These are phyloP conservation scores for Pseudogymnoascus sp. DNA, from an alignment of 2,329 filamentous ascomycete species.

Conservation along the genomic window DNA sequence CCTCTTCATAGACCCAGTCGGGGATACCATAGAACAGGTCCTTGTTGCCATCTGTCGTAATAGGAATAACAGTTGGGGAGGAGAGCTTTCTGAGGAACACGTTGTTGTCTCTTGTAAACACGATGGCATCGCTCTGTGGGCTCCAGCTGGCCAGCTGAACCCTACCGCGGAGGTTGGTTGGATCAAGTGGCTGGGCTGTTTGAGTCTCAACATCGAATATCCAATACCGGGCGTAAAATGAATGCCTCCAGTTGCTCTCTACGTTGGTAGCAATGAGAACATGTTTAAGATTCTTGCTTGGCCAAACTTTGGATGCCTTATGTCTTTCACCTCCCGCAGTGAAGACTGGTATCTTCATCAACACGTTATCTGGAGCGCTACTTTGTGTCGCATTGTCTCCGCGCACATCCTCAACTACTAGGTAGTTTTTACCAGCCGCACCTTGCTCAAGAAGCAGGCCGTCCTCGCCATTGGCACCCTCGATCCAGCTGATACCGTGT, in stretches of 20 bases:
- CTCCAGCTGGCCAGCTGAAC: slow-evolving; percentile 88
- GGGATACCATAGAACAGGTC: slow-evolving; percentile 93
- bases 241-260: slow-evolving; percentile 81
- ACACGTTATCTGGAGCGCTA: slow-evolving; percentile 44
- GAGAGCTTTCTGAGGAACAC: slow-evolving; percentile 68
- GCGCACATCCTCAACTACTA: slow-evolving; percentile 82
- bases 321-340: slow-evolving; percentile 48
- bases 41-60: slow-evolving; percentile 79
- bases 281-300: slow-evolving; percentile 77
- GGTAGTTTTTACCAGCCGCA: slow-evolving; percentile 58
- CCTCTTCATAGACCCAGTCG: slow-evolving; percentile 91
- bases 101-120: slow-evolving; percentile 89
- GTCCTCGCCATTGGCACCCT: slow-evolving; percentile 68
- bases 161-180: slow-evolving; percentile 52
- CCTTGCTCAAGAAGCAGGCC: slow-evolving; percentile 74
- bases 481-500: slow-evolving; percentile 70
- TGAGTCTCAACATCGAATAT: slow-evolving; percentile 84
- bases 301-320: slow-evolving; percentile 56
- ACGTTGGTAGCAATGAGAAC: slow-evolving; percentile 72
- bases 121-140: slow-evolving; percentile 74
- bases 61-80: slow-evolving; percentile 38
- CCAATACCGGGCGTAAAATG: slow-evolving; percentile 79
- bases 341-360: slow-evolving; percentile 68
- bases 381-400: slow-evolving; percentile 39
- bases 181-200: slow-evolving; percentile 68